Evolutionary conservation across 768 basidiomycete genomes (phyloP).

Genomic region (Russula compacta): DNA sequence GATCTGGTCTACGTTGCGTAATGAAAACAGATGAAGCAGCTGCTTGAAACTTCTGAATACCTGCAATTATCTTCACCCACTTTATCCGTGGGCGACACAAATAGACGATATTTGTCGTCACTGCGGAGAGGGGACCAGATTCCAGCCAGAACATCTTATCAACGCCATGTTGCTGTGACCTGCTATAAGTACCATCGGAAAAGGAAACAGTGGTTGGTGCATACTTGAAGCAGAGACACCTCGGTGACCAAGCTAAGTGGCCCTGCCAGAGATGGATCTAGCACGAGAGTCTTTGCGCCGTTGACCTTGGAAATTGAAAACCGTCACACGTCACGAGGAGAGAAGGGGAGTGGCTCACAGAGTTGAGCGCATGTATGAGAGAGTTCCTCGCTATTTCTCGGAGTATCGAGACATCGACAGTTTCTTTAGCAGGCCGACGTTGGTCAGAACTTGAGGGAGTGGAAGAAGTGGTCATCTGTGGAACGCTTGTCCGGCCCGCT

Average conservation of each 20-base stretch:
- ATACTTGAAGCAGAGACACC: conserved; percentile 83
- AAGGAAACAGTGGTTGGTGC: background rate
- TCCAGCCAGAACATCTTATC: conserved; percentile 99
- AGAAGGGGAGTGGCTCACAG: conserved; percentile 33
- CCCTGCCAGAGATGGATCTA: conserved; percentile 80
- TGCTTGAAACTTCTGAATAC: conserved; percentile 38
- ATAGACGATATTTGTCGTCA: conserved; percentile 86
- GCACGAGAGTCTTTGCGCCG: conserved; percentile 93
- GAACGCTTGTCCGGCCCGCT: conserved; percentile 3
- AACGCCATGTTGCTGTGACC: conserved; percentile 87
- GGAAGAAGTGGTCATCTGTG: conserved; percentile 19
- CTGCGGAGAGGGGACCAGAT: conserved; percentile 69
- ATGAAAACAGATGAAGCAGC: conserved; percentile 17
- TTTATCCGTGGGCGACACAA: conserved; percentile 82
- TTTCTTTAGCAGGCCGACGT: conserved; percentile 30
- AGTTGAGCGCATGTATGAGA: conserved; percentile 80
- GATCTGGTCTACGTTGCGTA: conserved; percentile 68
- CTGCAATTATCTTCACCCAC: conserved; percentile 83
- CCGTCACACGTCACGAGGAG: background rate
- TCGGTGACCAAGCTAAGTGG: conserved; percentile 94
- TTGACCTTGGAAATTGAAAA: conserved; percentile 47
- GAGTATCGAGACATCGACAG: conserved; percentile 53
- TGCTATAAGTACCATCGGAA: background rate
- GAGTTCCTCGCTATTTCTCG: conserved; percentile 73
- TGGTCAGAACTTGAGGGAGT: conserved; percentile 25